phyloP scores from a whole-genome alignment of 768 basidiomycete genomes.

The Strobilomyces echinocephalus region DNA sequence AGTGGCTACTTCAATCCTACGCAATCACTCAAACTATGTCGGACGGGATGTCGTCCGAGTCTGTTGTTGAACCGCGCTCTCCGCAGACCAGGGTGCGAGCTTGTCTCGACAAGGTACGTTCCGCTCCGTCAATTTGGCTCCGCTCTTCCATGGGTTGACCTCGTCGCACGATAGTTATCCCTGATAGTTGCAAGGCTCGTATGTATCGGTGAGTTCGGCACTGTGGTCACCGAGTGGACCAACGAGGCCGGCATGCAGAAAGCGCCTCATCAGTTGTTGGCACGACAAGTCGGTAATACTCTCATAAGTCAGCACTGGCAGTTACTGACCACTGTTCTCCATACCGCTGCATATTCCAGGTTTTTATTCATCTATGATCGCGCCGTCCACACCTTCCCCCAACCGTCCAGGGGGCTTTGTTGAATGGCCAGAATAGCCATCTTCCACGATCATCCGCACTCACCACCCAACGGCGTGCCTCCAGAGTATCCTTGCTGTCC shows the following conservation, averaged over 20 bases:
- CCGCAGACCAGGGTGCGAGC: constrained; percentile 16
- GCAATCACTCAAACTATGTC: constrained; percentile 2
- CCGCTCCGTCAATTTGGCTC: neutral
- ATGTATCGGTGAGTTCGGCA: constrained; percentile 27
- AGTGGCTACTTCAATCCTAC: neutral
- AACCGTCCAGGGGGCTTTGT: too few relatives aligned
- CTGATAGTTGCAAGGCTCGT: constrained; percentile 25
- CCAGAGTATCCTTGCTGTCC: too few relatives aligned
- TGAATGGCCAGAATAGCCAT: too few relatives aligned
- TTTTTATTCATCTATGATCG: too few relatives aligned
- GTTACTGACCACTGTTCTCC: too few relatives aligned
- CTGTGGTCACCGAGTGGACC: constrained; percentile 14
- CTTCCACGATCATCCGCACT: too few relatives aligned
- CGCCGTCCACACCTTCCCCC: too few relatives aligned
- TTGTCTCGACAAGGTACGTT: constrained; percentile 26
- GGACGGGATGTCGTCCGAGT: neutral
- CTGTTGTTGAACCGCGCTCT: constrained; percentile 6
- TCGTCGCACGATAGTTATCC: constrained; percentile 12
- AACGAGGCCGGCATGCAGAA: constrained; percentile 21
- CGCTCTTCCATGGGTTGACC: neutral
- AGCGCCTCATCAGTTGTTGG: neutral
- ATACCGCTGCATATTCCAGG: too few relatives aligned
- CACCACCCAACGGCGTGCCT: too few relatives aligned
- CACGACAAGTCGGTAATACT: too few relatives aligned
- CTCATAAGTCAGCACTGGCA: too few relatives aligned